Percentiles rank a stretch among this genome's conserved stretches.
phyloP scores from a whole-genome alignment of 148 eudicot species.

The Bassia scoparia region DNA sequence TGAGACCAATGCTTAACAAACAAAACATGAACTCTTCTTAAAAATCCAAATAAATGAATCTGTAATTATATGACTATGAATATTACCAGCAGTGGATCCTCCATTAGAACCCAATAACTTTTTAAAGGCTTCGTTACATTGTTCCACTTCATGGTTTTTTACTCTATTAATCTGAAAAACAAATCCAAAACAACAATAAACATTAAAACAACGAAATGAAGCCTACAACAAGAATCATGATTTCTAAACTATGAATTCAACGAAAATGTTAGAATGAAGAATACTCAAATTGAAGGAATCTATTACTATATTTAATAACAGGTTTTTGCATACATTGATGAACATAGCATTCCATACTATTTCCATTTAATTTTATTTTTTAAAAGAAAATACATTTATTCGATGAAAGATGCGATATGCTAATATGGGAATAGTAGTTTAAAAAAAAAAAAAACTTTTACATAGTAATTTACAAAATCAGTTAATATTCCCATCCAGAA shows the following conservation, averaged over 20 bases:
- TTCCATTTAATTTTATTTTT: too few relatives aligned
- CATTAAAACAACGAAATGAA: not conserved
- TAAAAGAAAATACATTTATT: too few relatives aligned
- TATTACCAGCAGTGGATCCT: conserved; percentile 36
- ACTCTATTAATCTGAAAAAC: not conserved
- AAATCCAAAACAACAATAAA: not conserved
- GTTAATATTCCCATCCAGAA: too few relatives aligned
- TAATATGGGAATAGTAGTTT: too few relatives aligned
- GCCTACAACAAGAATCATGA: not conserved
- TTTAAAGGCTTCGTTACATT: conserved; percentile 31
- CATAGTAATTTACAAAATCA: too few relatives aligned
- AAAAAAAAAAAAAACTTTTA: too few relatives aligned
- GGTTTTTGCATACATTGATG: too few relatives aligned
- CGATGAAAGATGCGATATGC: too few relatives aligned
- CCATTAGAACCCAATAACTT: conserved; percentile 25
- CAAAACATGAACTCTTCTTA: not conserved
- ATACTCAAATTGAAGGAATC: too few relatives aligned
- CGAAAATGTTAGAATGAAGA: too few relatives aligned
- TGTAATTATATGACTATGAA: not conserved
- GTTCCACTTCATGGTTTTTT: conserved; percentile 30
- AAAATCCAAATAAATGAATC: not conserved
- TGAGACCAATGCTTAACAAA: not conserved
- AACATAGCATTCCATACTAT: too few relatives aligned
- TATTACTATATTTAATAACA: too few relatives aligned
- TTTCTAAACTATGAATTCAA: not conserved